phyloP scores from a whole-genome alignment of 176 grass and related monocot genomes.

The Pontederia crassipes region DNA sequence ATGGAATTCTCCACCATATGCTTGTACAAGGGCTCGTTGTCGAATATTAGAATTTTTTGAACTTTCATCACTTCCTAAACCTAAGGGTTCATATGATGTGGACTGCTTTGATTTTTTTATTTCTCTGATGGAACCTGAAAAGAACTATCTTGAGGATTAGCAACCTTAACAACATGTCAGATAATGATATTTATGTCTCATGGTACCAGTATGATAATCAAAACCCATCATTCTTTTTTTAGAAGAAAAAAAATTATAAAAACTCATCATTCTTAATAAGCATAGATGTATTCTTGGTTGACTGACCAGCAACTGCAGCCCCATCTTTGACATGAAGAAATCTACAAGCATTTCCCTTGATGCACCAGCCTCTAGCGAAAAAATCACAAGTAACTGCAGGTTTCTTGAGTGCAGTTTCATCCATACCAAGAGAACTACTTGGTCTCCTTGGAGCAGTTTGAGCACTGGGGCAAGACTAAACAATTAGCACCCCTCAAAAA shows the following conservation, averaged over 20 bases:
- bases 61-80: constrained; percentile 10
- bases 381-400: constrained; percentile 31
- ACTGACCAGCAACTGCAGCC: constrained; percentile 16
- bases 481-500: neutral
- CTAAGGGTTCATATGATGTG: constrained; percentile 14
- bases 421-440: constrained; percentile 32
- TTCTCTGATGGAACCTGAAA: constrained; percentile 31
- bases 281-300: constrained; percentile 20
- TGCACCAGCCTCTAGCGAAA: constrained; percentile 36
- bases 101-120: constrained; percentile 20
- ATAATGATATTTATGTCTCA: too few relatives aligned
- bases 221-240: constrained; percentile 10
- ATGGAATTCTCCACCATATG: constrained; percentile 35
- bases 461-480: constrained; percentile 1
- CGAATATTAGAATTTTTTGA: constrained; percentile 13
- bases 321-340: constrained; percentile 40
- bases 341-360: constrained; percentile 38
- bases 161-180: neutral
- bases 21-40: constrained; percentile 30
- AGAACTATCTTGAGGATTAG: neutral
- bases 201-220: constrained; percentile 22
- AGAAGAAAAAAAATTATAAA: neutral
- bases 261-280: constrained; percentile 17
- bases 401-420: constrained; percentile 16
- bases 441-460: constrained; percentile 26